Evolutionary conservation across 441 rosid genomes (phyloP), one percentile per base, ranked within the genome.

Genomic region (Gossypium laxum): DNA sequence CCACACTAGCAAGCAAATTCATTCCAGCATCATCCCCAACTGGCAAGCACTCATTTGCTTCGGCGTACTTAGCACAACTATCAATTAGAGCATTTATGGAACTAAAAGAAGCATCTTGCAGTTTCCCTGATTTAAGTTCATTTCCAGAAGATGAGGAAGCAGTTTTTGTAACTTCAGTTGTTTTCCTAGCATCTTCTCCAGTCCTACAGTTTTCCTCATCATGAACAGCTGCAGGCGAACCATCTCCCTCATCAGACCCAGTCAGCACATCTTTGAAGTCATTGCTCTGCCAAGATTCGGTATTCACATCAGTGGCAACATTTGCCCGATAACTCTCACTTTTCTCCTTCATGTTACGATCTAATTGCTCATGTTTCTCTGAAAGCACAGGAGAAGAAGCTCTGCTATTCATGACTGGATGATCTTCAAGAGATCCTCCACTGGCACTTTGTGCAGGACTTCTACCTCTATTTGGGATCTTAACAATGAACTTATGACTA

Each of bases 1-100:
- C 98, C 71, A 92, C 97, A 76, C 87, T 91, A 60, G 99, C 99
- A 72, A 95, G 91, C 75, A 92, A 84, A 79, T 95, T 89, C 93
- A 95, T 92, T 68, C 98, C 99, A 78, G 83, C 86, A 80, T 92
- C 92, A 83, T 95, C 99, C n/a, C 82, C 90, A 74, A 74, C 82
- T 15, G 91, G 79, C 66, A 78, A 52, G 54, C 82, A 72, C 12
- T 79, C 79, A 82, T 65, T 79, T 17, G 84, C 80, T 81, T 87
- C 93, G 5, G 96, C 85, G 67, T 77, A 82, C 84, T 90, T 86
- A 0, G 75, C 92, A 74, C 98, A 93, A 72, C 97, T 95, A 80
- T 92, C 99, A 75, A 91, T 83, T 76, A 95, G 73, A 57, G 96
- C 97, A 88, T 89, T 85, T 76, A 95, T 92, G 45, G 97, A 85